phyloP scores from a whole-genome alignment of 305 asterid genomes.

The Fraxinus xanthoxyloides region DNA sequence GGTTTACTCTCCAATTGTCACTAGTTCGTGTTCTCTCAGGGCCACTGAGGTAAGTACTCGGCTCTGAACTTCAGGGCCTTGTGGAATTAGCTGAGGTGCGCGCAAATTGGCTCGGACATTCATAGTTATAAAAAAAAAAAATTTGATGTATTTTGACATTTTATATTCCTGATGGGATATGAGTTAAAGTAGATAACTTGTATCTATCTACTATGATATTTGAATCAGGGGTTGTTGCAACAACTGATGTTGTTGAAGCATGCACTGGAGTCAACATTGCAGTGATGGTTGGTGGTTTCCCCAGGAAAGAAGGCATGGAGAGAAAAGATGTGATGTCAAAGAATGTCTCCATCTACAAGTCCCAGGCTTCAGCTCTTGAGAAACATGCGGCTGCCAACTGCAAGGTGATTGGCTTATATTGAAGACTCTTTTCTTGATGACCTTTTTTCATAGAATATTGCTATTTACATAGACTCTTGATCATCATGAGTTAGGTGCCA shows the following conservation, averaged over 20 bases:
- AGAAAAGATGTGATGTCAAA: slow-evolving; percentile 96
- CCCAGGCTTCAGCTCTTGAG: slow-evolving; percentile 98
- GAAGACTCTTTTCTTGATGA: neutral
- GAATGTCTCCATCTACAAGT: slow-evolving; percentile 92
- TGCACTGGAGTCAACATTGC: slow-evolving; percentile 84
- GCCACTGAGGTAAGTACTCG: no score
- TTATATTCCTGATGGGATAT: neutral
- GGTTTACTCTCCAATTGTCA: no score
- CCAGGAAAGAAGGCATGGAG: slow-evolving; percentile 98
- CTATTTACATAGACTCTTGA: neutral
- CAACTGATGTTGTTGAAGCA: slow-evolving; percentile 86
- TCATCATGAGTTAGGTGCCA: neutral
- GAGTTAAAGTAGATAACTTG: neutral
- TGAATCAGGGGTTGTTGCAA: slow-evolving; percentile 79
- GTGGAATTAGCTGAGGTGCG: no score
- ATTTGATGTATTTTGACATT: neutral
- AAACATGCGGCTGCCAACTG: slow-evolving; percentile 90
- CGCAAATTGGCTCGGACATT: no score
- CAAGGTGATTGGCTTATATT: slow-evolving; percentile 49
- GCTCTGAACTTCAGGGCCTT: no score
- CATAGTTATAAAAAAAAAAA: neutral
- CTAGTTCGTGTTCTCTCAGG: no score
- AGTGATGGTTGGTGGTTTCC: slow-evolving; percentile 97
- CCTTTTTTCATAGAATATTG: neutral
- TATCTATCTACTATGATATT: neutral